Evolutionary conservation across 768 basidiomycete genomes (phyloP).

Genomic region (Macrolepiota dolichaula): DNA sequence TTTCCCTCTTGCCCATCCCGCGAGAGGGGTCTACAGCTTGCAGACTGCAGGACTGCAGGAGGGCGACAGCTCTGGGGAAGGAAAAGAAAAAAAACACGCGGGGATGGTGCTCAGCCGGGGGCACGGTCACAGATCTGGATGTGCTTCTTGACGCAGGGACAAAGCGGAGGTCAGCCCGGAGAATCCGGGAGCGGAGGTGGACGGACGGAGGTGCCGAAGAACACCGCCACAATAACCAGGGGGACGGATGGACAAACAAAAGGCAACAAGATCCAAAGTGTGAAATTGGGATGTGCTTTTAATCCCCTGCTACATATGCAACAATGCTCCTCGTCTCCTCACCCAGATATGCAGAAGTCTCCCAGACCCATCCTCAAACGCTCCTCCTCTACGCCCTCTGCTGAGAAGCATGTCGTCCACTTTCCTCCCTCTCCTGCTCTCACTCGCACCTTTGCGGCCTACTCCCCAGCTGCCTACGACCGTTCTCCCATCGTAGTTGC

Average conservation of each 20-base stretch:
- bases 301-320: slow-evolving; percentile 2
- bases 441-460: slow-evolving; percentile 44
- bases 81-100: slow-evolving; percentile 1
- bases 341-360: slow-evolving; percentile 21
- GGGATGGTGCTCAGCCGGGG: slow-evolving; percentile 10
- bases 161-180: background rate
- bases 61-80: background rate
- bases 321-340: slow-evolving; percentile 2
- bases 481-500: slow-evolving; percentile 74
- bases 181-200: background rate
- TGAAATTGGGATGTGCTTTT: background rate
- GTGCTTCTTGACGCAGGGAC: background rate
- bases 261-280: slow-evolving; percentile 3
- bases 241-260: background rate
- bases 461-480: slow-evolving; percentile 69
- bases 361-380: slow-evolving; percentile 64
- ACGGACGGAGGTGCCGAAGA: slow-evolving; percentile 1
- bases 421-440: slow-evolving; percentile 53
- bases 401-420: slow-evolving; percentile 35
- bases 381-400: slow-evolving; percentile 21
- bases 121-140: slow-evolving; percentile 6
- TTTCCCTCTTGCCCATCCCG: too few species aligned
- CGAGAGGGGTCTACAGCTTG: too few species aligned
- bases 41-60: slow-evolving; percentile 8
- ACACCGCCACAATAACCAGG: background rate